Percentiles rank a stretch among this genome's conserved stretches.
Conservation (phyloP, 169 alveolate species). For the Plasmodium knowlesi region DNA sequence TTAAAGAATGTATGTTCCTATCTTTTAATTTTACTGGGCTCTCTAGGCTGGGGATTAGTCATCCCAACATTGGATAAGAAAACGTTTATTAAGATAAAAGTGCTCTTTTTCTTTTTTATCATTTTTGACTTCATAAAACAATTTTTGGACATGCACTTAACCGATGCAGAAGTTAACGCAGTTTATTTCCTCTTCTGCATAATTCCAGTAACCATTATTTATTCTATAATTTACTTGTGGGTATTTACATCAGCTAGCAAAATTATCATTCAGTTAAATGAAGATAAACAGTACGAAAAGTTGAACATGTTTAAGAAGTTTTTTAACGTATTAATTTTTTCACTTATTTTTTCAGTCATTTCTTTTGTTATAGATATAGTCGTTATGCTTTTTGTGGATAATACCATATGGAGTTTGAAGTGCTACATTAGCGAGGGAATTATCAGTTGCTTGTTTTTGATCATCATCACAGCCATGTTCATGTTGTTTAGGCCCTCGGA, state of each 20-base stretch:
- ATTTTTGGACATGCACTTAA: conserved; percentile 58
- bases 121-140: conserved; percentile 75
- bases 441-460: conserved; percentile 44
- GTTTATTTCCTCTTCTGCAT: conserved; percentile 48
- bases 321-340: conserved; percentile 69
- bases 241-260: conserved; percentile 69
- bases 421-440: conserved; percentile 71
- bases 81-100: conserved; percentile 65
- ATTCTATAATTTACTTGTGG: conserved; percentile 68
- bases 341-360: conserved; percentile 65
- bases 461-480: conserved; percentile 63
- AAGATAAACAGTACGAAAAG: conserved; percentile 76
- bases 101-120: conserved; percentile 65
- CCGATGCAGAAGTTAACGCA: conserved; percentile 54
- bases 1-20: conserved; percentile 74
- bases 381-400: conserved; percentile 34
- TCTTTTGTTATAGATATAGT: conserved; percentile 50
- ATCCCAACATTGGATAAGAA: conserved; percentile 67
- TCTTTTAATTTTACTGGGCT: conserved; percentile 68
- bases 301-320: conserved; percentile 74
- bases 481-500: conserved; percentile 68
- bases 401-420: conserved; percentile 56
- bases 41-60: conserved; percentile 76
- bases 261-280: conserved; percentile 74
- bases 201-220: conserved; percentile 47